Percentiles rank a stretch among this genome's conserved stretches.
Evolutionary conservation across 371 early-diverging fungal genomes (phyloP).

Genomic region (Rhizopus sp.): DNA sequence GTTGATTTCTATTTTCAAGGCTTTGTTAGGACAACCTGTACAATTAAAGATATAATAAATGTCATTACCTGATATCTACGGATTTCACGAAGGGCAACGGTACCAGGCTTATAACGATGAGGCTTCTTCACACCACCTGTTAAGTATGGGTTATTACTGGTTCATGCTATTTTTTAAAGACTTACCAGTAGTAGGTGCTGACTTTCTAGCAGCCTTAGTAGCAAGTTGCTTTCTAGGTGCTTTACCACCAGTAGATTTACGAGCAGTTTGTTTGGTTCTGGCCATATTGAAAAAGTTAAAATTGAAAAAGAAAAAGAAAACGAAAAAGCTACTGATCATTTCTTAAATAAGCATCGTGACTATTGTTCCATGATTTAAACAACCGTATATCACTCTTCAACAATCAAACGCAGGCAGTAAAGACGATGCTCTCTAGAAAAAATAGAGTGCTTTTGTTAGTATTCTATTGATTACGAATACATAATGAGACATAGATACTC

Average conservation of each 20-base stretch:
- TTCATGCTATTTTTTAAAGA: neutral
- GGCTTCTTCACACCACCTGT: slow-evolving; percentile 67
- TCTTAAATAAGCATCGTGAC: too few species aligned
- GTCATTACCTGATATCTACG: slow-evolving; percentile 82
- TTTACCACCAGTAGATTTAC: slow-evolving; percentile 98
- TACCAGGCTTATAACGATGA: slow-evolving; percentile 83
- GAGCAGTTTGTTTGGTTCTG: slow-evolving; percentile 96
- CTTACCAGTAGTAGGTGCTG: slow-evolving; percentile 40
- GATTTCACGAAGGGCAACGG: slow-evolving; percentile 94
- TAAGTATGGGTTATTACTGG: slow-evolving; percentile 2
- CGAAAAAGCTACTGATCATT: neutral
- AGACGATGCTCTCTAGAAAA: too few species aligned
- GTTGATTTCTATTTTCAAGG: slow-evolving; percentile 70
- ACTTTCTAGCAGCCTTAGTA: slow-evolving; percentile 80
- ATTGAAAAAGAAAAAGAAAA: slow-evolving; percentile 3
- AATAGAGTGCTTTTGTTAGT: too few species aligned
- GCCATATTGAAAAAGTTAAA: slow-evolving; percentile 65
- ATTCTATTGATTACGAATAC: too few species aligned
- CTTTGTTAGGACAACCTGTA: neutral
- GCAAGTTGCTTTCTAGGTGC: slow-evolving; percentile 96
- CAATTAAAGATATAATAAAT: neutral
- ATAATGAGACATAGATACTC: too few species aligned
- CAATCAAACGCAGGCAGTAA: too few species aligned
- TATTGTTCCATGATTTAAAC: too few species aligned
- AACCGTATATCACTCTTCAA: too few species aligned